Evolutionary conservation across 306 rosid species (phyloP).

Genomic region (Inga leiocalycina): DNA sequence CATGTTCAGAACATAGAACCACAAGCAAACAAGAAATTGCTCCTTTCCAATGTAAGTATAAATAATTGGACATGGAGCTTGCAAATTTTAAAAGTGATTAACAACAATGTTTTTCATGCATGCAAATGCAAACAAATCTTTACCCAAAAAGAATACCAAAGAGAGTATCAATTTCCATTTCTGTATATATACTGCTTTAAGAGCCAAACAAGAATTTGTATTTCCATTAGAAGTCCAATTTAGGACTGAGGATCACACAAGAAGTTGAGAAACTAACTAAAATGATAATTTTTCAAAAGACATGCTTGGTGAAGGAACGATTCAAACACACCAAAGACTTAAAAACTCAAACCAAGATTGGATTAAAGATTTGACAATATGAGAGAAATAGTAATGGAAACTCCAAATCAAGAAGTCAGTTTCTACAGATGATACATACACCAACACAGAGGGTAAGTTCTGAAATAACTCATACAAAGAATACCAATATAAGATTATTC

Average conservation of each 20-base stretch:
- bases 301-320: neutral
- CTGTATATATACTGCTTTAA: neutral
- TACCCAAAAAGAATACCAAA: neutral
- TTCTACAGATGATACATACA: slow-evolving; percentile 21
- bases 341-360: neutral
- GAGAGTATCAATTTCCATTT: slow-evolving; percentile 10
- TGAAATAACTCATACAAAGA: slow-evolving; percentile 23
- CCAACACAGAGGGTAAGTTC: slow-evolving; percentile 1
- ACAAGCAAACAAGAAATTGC: slow-evolving; percentile 20
- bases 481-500: slow-evolving; percentile 15
- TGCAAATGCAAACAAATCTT: neutral
- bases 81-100: slow-evolving; percentile 10
- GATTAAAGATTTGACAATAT: neutral
- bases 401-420: slow-evolving; percentile 21
- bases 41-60: neutral
- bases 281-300: slow-evolving; percentile 11
- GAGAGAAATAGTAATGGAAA: neutral
- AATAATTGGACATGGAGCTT: slow-evolving; percentile 1
- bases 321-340: slow-evolving; percentile 5
- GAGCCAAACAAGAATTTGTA: slow-evolving; percentile 24
- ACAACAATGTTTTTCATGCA: neutral
- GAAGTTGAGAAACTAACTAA: slow-evolving; percentile 5
- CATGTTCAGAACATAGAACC: slow-evolving; percentile 21
- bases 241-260: slow-evolving; percentile 15
- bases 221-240: slow-evolving; percentile 13